Base-by-base conservation (phyloP, 345 rosid genomes). In the Populus tremula region DNA sequence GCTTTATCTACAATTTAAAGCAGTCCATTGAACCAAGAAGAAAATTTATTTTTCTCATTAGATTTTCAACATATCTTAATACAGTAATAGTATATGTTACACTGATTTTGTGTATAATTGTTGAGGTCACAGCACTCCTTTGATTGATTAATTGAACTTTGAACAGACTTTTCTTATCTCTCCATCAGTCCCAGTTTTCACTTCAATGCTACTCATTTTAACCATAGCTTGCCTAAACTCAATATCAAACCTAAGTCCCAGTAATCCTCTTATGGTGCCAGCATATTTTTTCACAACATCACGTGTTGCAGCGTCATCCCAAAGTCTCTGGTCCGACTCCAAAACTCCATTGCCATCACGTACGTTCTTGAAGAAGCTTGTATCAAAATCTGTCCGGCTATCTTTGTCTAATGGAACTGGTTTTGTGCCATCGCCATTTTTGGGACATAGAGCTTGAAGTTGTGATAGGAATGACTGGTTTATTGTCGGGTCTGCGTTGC, bases 281-380 rank as follows among this genome's bases (percentile, higher is more conserved):
- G 87, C 90, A 80, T 88, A 89, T 14, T 85, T 89, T 33, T 85
- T 81, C 70, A 93, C 92, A 35, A 83, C 45, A 3, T 12, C 45
- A 2, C 86, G 77, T 0, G 97, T 91, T 16, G 81, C 77, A 6
- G 85, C 72, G 69, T 93, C 94, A 9, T 84, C 85, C 91, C 89
- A 87, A 31, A 93, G 88, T 88, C 94, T 85, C 76, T 90, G 93
- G 77, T 93, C 97, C 17, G 96, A 91, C 79, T 93, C 96, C 70
- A 91, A 77, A 20, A 91, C 88, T 43, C 85, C 96, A 50, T 86
- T 88, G 1, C 94, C 93, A 8, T 89, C 91, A 4, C 89, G 79
- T 21, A 93, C 68, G 69, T 91, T 93, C 86, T 86, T 85, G 80
- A 85, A 93, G 82, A 81, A 90, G 74, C 84, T 85, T 18, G 73